Evolutionary conservation across 441 rosid species (phyloP).

Genomic region (Pelargonium cotyledonis): DNA sequence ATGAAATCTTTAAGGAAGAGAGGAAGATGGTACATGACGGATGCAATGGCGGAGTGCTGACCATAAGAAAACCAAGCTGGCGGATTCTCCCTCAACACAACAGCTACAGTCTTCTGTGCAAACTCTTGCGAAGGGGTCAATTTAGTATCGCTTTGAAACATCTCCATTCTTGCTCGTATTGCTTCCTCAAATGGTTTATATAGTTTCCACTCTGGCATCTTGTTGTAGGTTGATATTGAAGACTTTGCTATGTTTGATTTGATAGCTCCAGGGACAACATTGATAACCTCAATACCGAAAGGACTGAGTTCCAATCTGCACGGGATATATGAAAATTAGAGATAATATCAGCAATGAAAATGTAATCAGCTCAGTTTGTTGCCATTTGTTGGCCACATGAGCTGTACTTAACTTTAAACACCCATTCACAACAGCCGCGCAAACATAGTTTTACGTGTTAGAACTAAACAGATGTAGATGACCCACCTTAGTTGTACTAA

Average conservation of each 20-base stretch:
- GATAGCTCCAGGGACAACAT: conserved; percentile 73
- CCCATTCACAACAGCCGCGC: too few species aligned
- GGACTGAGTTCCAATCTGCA: conserved; percentile 73
- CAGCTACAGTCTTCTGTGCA: conserved; percentile 57
- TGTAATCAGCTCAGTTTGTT: too few species aligned
- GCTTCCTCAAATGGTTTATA: conserved; percentile 60
- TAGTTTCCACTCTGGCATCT: conserved; percentile 71
- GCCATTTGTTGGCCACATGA: too few species aligned
- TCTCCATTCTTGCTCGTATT: conserved; percentile 47
- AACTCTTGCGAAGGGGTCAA: conserved; percentile 66
- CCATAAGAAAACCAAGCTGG: conserved; percentile 72
- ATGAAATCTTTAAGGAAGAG: conserved; percentile 45
- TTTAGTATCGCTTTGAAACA: conserved; percentile 44
- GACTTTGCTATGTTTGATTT: conserved; percentile 64
- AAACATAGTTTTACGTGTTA: too few species aligned
- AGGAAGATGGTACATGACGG: conserved; percentile 57
- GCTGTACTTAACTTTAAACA: too few species aligned
- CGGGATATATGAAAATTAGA: neutral
- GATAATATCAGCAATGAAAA: too few species aligned
- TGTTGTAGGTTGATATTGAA: conserved; percentile 40
- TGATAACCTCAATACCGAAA: conserved; percentile 70
- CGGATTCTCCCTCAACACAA: conserved; percentile 52
- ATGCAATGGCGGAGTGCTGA: conserved; percentile 40
- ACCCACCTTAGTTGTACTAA: too few species aligned
- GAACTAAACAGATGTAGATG: too few species aligned